Evolutionary conservation across 2,329 filamentous ascomycete genomes (phyloP), one percentile per base, ranked within the genome.

Genomic region (Neopestalotiopsis sp.): DNA sequence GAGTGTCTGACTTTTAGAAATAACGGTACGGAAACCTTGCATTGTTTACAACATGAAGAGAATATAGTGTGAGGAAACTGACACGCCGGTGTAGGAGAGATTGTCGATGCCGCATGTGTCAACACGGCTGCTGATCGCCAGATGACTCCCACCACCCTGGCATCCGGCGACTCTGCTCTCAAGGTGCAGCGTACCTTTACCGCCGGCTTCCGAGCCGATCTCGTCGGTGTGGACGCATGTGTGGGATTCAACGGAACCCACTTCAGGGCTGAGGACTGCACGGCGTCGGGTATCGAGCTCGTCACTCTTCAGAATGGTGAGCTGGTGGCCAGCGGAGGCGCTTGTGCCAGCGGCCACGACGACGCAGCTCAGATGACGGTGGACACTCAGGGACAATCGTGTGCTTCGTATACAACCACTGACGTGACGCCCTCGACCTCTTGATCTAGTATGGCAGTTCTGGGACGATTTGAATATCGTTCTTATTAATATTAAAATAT

Each of bases 1-100:
- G 77, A 79, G 71, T 79, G 76, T 69, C 72, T 83, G n/a, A 82
- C 81, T 14, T 82, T 83, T 72, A 77, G 81, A 68, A 83, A 83
- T 71, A 82, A 82, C 66, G 80, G 80, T 80, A 70, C 13, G 67
- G 42, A 4, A 9, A 30, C 28, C 20, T 34, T 58, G 17, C 32
- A 24, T 28, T 9, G 6, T 12, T 38, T 10, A 38, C 34, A 10
- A 24, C 6, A 3, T 52, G 17, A 17, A n/a, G 17, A 52, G 2
- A 52, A n/a, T 4, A 10, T 24, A 3, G n/a, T 17, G 17, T 52
- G 14, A 10, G 9, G 45, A 52, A 6, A 52, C 28, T 59, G 4
- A 59, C 28, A 24, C 24, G 30, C 4, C 2, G 42, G 1, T 4
- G 4, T 40, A 81, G 80, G 81, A 68, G 78, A 82, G 69, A 82